A percentile compares a stretch with the other conserved stretches of the same genome.
These are phyloP conservation scores for Sutorius eximius DNA, from an alignment of 1,284 basidiomycete genomes.

Conservation along the genomic window DNA sequence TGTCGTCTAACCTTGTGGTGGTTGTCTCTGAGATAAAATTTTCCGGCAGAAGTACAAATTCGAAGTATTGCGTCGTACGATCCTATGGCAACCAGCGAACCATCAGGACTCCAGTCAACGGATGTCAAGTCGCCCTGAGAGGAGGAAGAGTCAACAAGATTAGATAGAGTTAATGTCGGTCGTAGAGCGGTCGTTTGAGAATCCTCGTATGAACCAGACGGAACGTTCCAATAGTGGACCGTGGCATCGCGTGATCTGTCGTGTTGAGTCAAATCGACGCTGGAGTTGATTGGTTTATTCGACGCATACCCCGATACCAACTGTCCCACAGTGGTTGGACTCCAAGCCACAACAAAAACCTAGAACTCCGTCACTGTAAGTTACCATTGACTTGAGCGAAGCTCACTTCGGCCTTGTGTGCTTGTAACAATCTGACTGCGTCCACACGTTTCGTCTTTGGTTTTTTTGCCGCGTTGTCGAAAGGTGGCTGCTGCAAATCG, in stretches of 20 bases:
- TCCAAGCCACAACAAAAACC: slow-evolving; percentile 83
- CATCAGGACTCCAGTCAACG: slow-evolving; percentile 71
- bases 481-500: slow-evolving; percentile 18
- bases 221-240: slow-evolving; percentile 74
- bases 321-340: slow-evolving; percentile 59
- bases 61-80: slow-evolving; percentile 73
- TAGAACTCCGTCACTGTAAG: slow-evolving; percentile 30
- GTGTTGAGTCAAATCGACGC: slow-evolving; percentile 3
- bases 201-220: slow-evolving; percentile 40
- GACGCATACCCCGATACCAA: slow-evolving; percentile 70
- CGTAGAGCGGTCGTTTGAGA: slow-evolving; percentile 23
- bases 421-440: slow-evolving; percentile 52
- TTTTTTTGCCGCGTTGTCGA: slow-evolving; percentile 35
- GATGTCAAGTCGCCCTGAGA: slow-evolving; percentile 63
- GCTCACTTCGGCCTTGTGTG: slow-evolving; percentile 63
- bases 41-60: slow-evolving; percentile 56
- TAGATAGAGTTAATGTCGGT: slow-evolving; percentile 49
- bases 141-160: slow-evolving; percentile 46
- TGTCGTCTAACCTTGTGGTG: slow-evolving; percentile 58
- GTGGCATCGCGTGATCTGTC: slow-evolving; percentile 73
- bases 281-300: not conserved
- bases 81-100: slow-evolving; percentile 70
- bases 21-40: slow-evolving; percentile 56
- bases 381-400: not conserved
- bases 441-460: slow-evolving; percentile 40